These are phyloP conservation scores for Daucus carota DNA, from an alignment of 129 eudicot species.

Conservation along the genomic window DH1_v3.0 NC_030383.2:64356501-64357000, in stretches of 20 bases:
- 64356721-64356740: background rate
- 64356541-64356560: background rate
- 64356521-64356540: background rate
- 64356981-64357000: too few species aligned
- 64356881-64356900: slow-evolving; percentile 68
- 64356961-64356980: slow-evolving; percentile 18
- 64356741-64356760: background rate
- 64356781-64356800: too few species aligned
- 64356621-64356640: background rate
- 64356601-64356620: background rate
- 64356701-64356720: background rate
- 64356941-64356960: slow-evolving; percentile 65
- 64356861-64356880: background rate
- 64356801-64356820: too few species aligned
- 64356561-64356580: background rate
- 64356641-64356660: background rate
- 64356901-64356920: slow-evolving; percentile 69
- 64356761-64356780: background rate
- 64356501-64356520: background rate
- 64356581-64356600: background rate
- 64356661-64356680: too few species aligned
- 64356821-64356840: too few species aligned
- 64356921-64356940: slow-evolving; percentile 86
- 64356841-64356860: too few species aligned
- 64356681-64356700: too few species aligned